phyloP scores from a whole-genome alignment of 23 red algal species.

The Agarophyton chilense region DNA sequence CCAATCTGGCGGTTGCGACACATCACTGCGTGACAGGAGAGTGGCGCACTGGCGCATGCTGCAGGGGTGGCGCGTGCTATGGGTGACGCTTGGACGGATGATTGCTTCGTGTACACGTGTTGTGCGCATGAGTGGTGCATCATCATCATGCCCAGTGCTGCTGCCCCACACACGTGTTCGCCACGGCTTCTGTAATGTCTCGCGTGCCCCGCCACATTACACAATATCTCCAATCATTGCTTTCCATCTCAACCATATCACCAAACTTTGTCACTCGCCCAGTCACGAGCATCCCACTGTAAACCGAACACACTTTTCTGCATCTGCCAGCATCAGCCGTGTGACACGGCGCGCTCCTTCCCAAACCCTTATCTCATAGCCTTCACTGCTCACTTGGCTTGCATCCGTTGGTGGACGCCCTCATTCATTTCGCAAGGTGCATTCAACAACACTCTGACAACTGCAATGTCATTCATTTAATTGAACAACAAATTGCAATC shows the following conservation, averaged over 20 bases:
- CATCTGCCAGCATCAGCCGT: too few relatives aligned
- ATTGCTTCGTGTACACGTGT: neutral
- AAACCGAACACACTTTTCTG: too few relatives aligned
- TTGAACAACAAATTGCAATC: too few relatives aligned
- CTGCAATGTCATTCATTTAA: too few relatives aligned
- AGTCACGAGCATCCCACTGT: too few relatives aligned
- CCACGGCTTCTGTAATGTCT: neutral
- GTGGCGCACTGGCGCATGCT: neutral
- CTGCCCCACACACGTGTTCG: neutral
- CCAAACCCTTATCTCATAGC: neutral
- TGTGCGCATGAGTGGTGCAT: neutral
- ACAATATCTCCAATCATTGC: neutral
- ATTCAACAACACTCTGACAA: neutral
- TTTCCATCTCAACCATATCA: neutral
- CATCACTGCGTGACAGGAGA: neutral
- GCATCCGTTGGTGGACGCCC: neutral
- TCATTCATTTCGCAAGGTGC: too few relatives aligned
- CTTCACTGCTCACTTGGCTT: neutral
- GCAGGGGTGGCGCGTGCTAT: neutral
- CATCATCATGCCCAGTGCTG: neutral
- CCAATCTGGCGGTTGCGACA: conserved; percentile 4
- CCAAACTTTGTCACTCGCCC: too few relatives aligned
- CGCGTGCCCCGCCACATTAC: neutral
- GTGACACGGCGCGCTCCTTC: neutral
- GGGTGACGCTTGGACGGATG: neutral